Conservation (phyloP, 2,329 filamentous ascomycete genomes). For the Didymella pomorum region DNA sequence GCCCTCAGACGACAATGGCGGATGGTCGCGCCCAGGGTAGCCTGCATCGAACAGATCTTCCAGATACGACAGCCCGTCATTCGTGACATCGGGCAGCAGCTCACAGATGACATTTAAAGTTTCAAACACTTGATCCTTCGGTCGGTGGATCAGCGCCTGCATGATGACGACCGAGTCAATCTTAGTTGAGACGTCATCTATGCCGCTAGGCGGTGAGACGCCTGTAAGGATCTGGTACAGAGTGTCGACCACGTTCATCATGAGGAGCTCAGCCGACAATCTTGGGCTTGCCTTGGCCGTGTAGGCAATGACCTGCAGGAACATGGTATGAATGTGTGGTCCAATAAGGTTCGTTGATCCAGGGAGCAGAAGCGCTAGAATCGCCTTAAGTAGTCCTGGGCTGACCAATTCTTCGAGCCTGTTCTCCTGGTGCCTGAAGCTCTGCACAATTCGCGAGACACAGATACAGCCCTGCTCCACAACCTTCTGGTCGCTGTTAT, state of each 20-base stretch:
- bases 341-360: conserved; percentile 96
- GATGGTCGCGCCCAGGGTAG: conserved; percentile 57
- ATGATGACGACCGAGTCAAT: conserved; percentile 97
- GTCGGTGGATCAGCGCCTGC: conserved; percentile 96
- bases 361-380: conserved; percentile 86
- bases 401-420: conserved; percentile 94
- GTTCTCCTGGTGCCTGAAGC: conserved; percentile 86
- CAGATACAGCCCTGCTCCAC: conserved; percentile 96
- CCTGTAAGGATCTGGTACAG: conserved; percentile 97
- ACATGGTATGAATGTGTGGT: conserved; percentile 93
- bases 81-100: conserved; percentile 78
- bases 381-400: conserved; percentile 81
- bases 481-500: conserved; percentile 93
- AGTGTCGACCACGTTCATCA: conserved; percentile 96
- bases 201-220: conserved; percentile 85
- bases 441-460: conserved; percentile 94
- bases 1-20: conserved; percentile 53
- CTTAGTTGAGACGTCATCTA: conserved; percentile 80
- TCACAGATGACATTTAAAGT: conserved; percentile 98
- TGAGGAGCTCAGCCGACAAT: conserved; percentile 88
- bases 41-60: conserved; percentile 60
- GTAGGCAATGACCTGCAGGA: conserved; percentile 89
- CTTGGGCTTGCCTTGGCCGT: conserved; percentile 87
- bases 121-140: conserved; percentile 94
- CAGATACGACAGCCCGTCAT: conserved; percentile 60